These are phyloP conservation scores for Quercus aquifolioides DNA, from an alignment of 306 rosid species.

Conservation along the genomic window DNA sequence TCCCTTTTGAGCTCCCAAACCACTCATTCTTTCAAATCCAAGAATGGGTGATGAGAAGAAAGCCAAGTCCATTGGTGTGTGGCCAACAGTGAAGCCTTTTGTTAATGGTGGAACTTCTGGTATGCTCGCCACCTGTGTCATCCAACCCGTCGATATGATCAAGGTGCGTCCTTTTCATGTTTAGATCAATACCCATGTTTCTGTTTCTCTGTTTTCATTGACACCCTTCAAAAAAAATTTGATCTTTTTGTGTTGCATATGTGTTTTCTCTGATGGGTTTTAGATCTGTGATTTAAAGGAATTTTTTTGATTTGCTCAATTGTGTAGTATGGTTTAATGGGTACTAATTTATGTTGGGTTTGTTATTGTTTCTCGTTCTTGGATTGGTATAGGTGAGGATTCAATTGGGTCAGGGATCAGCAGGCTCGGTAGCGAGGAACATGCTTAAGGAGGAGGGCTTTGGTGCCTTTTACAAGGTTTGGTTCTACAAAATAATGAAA, in stretches of 20 bases:
- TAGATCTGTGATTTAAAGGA: constrained; percentile 49
- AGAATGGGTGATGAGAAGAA: constrained; percentile 92
- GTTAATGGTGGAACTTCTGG: constrained; percentile 95
- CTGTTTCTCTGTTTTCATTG: not conserved
- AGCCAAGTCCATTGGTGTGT: constrained; percentile 54
- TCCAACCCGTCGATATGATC: constrained; percentile 95
- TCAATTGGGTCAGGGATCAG: constrained; percentile 98
- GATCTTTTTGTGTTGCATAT: not conserved
- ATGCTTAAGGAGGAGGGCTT: constrained; percentile 93
- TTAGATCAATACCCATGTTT: not conserved
- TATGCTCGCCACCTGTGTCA: constrained; percentile 97
- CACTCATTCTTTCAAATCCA: constrained; percentile 1
- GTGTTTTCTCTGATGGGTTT: constrained; percentile 1
- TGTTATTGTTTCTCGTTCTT: not conserved
- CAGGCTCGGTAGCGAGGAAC: constrained; percentile 54
- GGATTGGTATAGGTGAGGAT: constrained; percentile 75
- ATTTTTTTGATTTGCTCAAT: not conserved
- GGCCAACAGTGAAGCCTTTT: constrained; percentile 90
- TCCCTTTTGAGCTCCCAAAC: constrained; percentile 21
- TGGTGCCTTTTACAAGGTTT: constrained; percentile 85
- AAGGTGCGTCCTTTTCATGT: constrained; percentile 47
- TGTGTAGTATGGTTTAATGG: not conserved
- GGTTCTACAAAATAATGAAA: not conserved
- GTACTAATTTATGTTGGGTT: not conserved
- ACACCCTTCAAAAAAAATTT: not conserved